A percentile compares a stretch with the other conserved stretches of the same genome.
Conservation (phyloP, 805 yeast species). For the Naumovozyma castellii region DNA sequence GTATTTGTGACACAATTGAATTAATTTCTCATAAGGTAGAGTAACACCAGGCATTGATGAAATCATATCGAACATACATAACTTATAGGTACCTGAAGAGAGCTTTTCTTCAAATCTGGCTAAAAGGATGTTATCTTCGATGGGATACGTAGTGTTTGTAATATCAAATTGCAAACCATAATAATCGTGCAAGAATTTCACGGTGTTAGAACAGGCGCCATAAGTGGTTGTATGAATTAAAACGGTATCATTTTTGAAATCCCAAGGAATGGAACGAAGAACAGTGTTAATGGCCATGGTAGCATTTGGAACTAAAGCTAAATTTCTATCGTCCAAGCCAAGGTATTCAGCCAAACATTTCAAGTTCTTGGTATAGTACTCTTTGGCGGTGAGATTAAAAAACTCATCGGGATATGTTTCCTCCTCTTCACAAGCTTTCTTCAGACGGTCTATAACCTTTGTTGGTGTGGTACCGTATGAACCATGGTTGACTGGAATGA, state of each 20-base stretch:
- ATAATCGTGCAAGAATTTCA: conserved; percentile 32
- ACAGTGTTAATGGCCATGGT: conserved; percentile 51
- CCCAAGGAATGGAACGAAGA: conserved; percentile 40
- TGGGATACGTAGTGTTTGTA: conserved; percentile 37
- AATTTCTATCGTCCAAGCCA: conserved; percentile 37
- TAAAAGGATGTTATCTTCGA: conserved; percentile 35
- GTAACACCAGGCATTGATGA: conserved; percentile 55
- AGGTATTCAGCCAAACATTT: conserved; percentile 35
- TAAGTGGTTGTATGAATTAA: conserved; percentile 43
- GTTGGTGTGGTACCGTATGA: conserved; percentile 51
- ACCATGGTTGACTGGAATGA: conserved; percentile 51
- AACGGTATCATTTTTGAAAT: conserved; percentile 41
- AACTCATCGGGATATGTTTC: conserved; percentile 41
- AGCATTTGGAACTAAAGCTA: conserved; percentile 52
- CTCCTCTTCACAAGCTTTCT: conserved; percentile 24
- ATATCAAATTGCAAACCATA: conserved; percentile 31
- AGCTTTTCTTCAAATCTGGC: conserved; percentile 25
- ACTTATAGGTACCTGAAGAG: conserved; percentile 22
- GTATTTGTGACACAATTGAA: conserved; percentile 37
- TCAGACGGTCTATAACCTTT: conserved; percentile 35
- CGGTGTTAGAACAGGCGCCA: conserved; percentile 45
- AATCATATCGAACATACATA: conserved; percentile 49
- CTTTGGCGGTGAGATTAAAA: conserved; percentile 23
- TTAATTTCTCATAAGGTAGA: conserved; percentile 46
- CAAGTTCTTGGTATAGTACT: conserved; percentile 30